phyloP scores from a whole-genome alignment of 2,329 filamentous ascomycete genomes.

The Paramyrothecium roridum region DNA sequence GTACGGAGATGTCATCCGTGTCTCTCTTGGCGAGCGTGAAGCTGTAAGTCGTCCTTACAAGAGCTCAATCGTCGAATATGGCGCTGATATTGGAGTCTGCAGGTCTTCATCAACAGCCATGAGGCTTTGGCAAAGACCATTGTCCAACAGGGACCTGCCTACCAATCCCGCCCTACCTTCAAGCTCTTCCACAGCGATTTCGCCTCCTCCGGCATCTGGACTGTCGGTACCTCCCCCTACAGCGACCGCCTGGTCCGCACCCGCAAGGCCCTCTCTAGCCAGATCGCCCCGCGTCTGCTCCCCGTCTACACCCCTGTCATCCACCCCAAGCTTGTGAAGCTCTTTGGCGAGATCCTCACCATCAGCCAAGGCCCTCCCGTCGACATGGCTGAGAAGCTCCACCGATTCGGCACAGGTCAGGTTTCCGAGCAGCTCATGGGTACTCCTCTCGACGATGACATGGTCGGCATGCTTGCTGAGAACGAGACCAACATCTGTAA shows the following conservation, averaged over 20 bases:
- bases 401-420: slow-evolving; percentile 4
- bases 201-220: slow-evolving; percentile 2
- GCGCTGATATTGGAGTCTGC: neutral
- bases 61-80: too few species aligned
- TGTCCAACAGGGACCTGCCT: slow-evolving; percentile 3
- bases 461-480: slow-evolving; percentile 5
- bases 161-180: slow-evolving; percentile 4
- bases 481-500: slow-evolving; percentile 6
- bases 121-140: slow-evolving; percentile 4
- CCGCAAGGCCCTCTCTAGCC: neutral
- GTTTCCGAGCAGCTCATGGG: slow-evolving; percentile 5
- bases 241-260: slow-evolving; percentile 1
- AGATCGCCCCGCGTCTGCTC: slow-evolving; percentile 2
- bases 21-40: slow-evolving; percentile 2
- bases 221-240: slow-evolving; percentile 1
- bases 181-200: slow-evolving; percentile 3
- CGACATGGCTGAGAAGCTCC: slow-evolving; percentile 3
- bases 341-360: neutral
- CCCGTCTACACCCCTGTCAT: slow-evolving; percentile 3
- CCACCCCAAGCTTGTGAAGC: slow-evolving; percentile 3
- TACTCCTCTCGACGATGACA: slow-evolving; percentile 4
- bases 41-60: neutral
- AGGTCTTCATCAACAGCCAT: slow-evolving; percentile 6
- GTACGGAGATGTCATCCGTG: slow-evolving; percentile 3
- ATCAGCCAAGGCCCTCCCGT: slow-evolving; percentile 2